Conservation (phyloP, 2,329 filamentous ascomycete genomes). For the Botrytis pseudocinerea region DNA sequence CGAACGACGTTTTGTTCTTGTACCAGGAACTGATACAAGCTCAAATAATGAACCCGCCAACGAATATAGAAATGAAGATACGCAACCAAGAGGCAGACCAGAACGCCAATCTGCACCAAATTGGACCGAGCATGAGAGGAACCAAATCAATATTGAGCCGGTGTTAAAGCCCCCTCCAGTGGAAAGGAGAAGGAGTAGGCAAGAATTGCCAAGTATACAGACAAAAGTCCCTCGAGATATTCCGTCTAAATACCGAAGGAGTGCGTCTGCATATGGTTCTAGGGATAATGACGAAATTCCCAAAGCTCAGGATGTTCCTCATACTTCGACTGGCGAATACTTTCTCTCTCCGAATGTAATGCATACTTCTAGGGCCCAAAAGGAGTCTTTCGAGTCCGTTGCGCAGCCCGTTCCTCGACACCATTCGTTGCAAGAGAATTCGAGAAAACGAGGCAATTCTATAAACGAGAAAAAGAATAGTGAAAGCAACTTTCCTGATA, state of each 20-base stretch:
- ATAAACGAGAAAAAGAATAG: conserved; percentile 37
- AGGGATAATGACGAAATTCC: conserved; percentile 31
- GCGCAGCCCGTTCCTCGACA: conserved; percentile 42
- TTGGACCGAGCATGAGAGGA: conserved; percentile 10
- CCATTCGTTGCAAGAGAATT: conserved; percentile 40
- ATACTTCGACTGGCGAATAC: conserved; percentile 41
- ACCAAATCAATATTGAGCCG: conserved; percentile 1
- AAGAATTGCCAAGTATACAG: conserved; percentile 40
- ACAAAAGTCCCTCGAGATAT: conserved; percentile 40
- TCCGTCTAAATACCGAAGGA: conserved; percentile 38
- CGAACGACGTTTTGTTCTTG: conserved; percentile 65
- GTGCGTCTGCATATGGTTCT: conserved; percentile 34
- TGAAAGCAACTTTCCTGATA: conserved; percentile 25
- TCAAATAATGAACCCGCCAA: conserved; percentile 21
- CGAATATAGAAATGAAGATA: conserved; percentile 26
- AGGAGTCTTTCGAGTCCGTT: conserved; percentile 30
- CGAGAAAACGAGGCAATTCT: conserved; percentile 35
- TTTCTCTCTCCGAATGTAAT: conserved; percentile 51
- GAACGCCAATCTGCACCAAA: conserved; percentile 1
- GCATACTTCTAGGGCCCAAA: conserved; percentile 23
- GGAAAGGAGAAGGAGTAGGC: conserved; percentile 35
- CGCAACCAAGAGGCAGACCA: conserved; percentile 23
- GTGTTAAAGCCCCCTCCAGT: conserved; percentile 26
- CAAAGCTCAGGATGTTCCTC: conserved; percentile 38
- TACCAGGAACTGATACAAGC: conserved; percentile 43